These are phyloP conservation scores for Aeminium ludgeri DNA, from an alignment of 495 filamentous ascomycete genomes.

Conservation along the genomic window DNA sequence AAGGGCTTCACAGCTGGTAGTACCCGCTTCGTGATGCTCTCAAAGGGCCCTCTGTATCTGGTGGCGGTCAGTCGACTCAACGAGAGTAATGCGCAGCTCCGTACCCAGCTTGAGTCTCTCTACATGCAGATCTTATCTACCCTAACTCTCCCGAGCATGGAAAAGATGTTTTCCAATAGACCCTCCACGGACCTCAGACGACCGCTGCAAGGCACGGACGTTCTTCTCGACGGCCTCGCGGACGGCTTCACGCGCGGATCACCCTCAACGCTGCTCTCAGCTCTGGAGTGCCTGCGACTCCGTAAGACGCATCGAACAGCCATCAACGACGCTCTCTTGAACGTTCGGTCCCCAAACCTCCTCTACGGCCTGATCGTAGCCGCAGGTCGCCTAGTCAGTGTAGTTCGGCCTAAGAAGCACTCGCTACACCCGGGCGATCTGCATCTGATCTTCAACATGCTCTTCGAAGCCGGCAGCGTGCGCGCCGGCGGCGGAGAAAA, in stretches of 20 bases:
- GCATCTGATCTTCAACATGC: constrained; percentile 96
- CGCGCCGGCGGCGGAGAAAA: constrained; percentile 84
- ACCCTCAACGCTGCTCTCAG: constrained; percentile 70
- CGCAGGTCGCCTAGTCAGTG: constrained; percentile 83
- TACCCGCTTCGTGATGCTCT: constrained; percentile 66
- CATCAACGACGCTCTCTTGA: constrained; percentile 77
- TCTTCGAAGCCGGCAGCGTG: constrained; percentile 86
- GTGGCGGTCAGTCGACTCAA: constrained; percentile 80
- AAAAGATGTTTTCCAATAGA: constrained; percentile 72
- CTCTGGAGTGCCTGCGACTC: constrained; percentile 76
- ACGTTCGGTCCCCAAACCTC: constrained; percentile 51
- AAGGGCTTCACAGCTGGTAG: constrained; percentile 69
- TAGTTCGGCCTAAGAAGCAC: constrained; percentile 85
- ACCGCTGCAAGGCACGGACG: constrained; percentile 87
- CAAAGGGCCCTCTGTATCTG: constrained; percentile 73
- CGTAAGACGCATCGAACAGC: constrained; percentile 69
- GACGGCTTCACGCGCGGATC: constrained; percentile 91
- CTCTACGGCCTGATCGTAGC: constrained; percentile 92
- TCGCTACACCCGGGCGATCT: constrained; percentile 91
- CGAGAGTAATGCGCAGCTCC: constrained; percentile 79
- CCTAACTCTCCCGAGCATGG: constrained; percentile 75
- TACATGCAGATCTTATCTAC: constrained; percentile 98
- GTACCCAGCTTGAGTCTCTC: constrained; percentile 75
- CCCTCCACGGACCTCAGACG: constrained; percentile 82
- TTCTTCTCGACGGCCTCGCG: constrained; percentile 74